phyloP scores from a whole-genome alignment of 106 monocot genomes.

The Ottelia alismoides region DNA sequence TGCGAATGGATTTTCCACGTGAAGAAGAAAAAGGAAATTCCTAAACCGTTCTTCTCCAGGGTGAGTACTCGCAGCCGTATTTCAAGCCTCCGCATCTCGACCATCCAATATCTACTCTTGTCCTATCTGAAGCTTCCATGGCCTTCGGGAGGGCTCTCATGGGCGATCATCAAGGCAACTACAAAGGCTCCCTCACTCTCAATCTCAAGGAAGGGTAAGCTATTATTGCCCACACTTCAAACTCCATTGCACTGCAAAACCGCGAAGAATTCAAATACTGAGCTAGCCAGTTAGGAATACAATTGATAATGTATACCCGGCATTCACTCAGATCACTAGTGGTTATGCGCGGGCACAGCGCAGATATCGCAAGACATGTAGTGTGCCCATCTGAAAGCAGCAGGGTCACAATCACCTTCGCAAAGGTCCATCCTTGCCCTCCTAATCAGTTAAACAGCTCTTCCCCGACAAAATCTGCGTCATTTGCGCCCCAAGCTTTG shows the following conservation, averaged over 20 bases:
- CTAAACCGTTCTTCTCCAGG: conserved; percentile 37
- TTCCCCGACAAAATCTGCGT: conserved; percentile 24
- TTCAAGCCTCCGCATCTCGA: conserved; percentile 82
- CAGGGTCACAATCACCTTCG: conserved; percentile 60
- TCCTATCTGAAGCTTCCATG: conserved; percentile 55
- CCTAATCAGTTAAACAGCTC: conserved; percentile 17
- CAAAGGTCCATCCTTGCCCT: conserved; percentile 40
- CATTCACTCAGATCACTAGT: conserved; percentile 65
- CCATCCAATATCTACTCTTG: conserved; percentile 66
- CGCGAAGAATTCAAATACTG: no score
- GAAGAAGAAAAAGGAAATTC: no score
- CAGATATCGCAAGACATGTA: conserved; percentile 81
- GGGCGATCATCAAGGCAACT: conserved; percentile 48
- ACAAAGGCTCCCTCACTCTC: conserved; percentile 64
- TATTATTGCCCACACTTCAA: not conserved
- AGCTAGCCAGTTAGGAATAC: no score
- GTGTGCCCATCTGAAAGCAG: conserved; percentile 51
- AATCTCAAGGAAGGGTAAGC: conserved; percentile 52
- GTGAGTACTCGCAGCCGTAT: conserved; percentile 76
- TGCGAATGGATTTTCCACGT: not conserved
- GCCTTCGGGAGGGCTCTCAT: conserved; percentile 64
- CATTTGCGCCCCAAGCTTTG: conserved; percentile 3
- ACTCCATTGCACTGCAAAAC: no score
- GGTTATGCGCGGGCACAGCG: conserved; percentile 85
- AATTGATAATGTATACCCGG: no score